These are phyloP conservation scores for Asclepias syriaca DNA, from an alignment of 257 asterid species.

Conservation along the genomic window DNA sequence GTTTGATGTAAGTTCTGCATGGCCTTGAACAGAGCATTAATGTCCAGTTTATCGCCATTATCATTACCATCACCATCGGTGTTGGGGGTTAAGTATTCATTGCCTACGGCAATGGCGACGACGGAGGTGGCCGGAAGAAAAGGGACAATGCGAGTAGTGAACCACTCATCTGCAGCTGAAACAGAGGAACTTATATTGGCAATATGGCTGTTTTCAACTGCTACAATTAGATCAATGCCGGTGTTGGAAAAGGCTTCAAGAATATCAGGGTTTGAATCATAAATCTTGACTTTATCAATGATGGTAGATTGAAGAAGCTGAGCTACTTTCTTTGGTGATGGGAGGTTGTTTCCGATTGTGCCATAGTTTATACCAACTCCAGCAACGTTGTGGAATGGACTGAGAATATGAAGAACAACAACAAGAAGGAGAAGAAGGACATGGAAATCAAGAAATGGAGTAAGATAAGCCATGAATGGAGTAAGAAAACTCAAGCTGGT, in stretches of 20 bases:
- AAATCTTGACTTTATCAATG: slow-evolving; percentile 52
- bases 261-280: slow-evolving; percentile 58
- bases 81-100: slow-evolving; percentile 46
- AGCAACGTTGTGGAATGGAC: slow-evolving; percentile 16
- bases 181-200: slow-evolving; percentile 35
- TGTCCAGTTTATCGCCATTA: slow-evolving; percentile 29
- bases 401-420: slow-evolving; percentile 12
- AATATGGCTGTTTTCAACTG: slow-evolving; percentile 43
- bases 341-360: slow-evolving; percentile 64
- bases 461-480: background rate
- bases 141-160: slow-evolving; percentile 41
- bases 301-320: slow-evolving; percentile 59
- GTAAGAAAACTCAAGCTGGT: background rate
- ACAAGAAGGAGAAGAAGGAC: background rate
- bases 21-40: slow-evolving; percentile 42
- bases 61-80: background rate
- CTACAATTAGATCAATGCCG: slow-evolving; percentile 55
- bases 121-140: slow-evolving; percentile 62
- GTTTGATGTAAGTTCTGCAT: slow-evolving; percentile 50
- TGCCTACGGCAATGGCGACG: slow-evolving; percentile 49
- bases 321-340: slow-evolving; percentile 55
- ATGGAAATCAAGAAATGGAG: background rate
- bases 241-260: slow-evolving; percentile 63
- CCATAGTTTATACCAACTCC: slow-evolving; percentile 62
- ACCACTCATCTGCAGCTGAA: slow-evolving; percentile 45